Evolutionary conservation across 2,329 filamentous ascomycete species (phyloP).

Genomic region (Pezicula radicicola): DNA sequence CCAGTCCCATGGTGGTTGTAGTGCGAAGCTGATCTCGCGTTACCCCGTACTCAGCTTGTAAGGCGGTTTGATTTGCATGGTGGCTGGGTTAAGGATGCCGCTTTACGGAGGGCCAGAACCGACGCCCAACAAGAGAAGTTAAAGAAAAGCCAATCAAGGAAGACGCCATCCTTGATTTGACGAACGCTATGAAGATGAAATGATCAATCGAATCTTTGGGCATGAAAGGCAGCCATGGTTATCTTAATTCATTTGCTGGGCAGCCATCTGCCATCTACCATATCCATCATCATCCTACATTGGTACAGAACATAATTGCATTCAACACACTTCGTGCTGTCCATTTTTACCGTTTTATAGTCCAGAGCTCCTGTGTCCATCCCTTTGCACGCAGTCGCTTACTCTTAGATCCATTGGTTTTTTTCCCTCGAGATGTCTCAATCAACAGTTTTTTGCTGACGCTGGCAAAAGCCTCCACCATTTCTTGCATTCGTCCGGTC

Average conservation of each 20-base stretch:
- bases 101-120: no score
- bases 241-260: no score
- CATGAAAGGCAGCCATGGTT: background rate
- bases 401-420: conserved; percentile 40
- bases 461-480: conserved; percentile 70
- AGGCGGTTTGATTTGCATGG: background rate
- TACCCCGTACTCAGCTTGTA: background rate
- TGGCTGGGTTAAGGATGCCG: background rate
- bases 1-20: conserved; percentile 20
- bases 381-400: conserved; percentile 61
- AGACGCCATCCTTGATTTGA: no score
- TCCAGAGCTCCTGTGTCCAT: conserved; percentile 62
- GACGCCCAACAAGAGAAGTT: no score
- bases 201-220: background rate
- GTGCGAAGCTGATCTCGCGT: conserved; percentile 2
- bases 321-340: background rate
- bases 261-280: background rate
- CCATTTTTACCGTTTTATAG: conserved; percentile 17
- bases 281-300: background rate
- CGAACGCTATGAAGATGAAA: no score
- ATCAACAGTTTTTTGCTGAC: conserved; percentile 34
- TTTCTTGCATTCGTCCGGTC: conserved; percentile 68
- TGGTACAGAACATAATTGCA: no score
- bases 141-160: no score
- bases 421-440: conserved; percentile 49